These are phyloP conservation scores for Eucalyptus paniculata DNA, from an alignment of 345 rosid genomes.

Conservation along the genomic window DNA sequence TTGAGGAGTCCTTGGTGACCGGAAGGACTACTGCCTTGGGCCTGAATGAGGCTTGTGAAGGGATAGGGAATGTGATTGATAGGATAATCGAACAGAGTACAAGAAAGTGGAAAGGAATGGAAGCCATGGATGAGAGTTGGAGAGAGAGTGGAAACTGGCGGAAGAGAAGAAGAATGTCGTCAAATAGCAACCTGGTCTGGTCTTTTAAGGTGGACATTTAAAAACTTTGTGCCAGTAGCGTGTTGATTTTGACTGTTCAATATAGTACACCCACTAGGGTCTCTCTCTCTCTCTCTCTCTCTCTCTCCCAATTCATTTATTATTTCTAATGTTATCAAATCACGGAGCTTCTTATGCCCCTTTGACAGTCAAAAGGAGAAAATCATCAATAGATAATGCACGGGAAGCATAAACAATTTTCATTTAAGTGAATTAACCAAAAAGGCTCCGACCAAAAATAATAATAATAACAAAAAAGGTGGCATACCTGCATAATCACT, in stretches of 20 bases:
- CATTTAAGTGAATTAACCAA: background rate
- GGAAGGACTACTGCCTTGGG: slow-evolving; percentile 28
- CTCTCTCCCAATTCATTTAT: no score
- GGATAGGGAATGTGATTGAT: background rate
- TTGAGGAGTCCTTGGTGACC: slow-evolving; percentile 16
- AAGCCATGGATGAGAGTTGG: background rate
- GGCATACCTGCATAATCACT: background rate
- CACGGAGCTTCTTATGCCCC: background rate
- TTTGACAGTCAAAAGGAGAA: background rate
- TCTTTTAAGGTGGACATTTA: background rate
- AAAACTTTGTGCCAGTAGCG: background rate
- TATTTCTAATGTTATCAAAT: background rate
- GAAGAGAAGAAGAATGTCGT: background rate
- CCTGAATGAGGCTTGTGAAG: slow-evolving; percentile 7
- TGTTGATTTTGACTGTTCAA: background rate
- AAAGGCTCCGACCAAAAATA: background rate
- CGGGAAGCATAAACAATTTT: background rate
- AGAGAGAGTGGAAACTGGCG: background rate
- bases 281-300: background rate
- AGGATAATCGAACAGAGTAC: background rate
- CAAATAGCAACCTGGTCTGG: background rate
- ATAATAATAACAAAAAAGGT: background rate
- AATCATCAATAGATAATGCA: background rate
- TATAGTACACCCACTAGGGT: background rate
- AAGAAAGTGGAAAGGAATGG: background rate